These are phyloP conservation scores for Candida andamanensis DNA, from an alignment of 805 yeast species.

Conservation along the genomic window DNA sequence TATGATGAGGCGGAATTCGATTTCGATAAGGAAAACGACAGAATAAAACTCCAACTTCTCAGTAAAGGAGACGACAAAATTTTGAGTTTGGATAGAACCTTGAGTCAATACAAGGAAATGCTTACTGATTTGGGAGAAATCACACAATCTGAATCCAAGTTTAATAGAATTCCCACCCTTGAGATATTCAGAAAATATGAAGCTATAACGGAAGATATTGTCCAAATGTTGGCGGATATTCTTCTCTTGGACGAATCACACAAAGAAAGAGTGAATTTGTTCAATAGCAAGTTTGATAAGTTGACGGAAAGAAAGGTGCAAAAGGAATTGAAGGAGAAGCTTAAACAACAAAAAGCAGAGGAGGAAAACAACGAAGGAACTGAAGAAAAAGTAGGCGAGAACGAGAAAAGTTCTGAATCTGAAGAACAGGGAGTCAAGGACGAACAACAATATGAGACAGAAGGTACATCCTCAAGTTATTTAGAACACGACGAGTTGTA, in stretches of 20 bases:
- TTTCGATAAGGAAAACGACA: constrained; percentile 47
- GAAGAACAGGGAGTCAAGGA: neutral
- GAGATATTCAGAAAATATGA: constrained; percentile 24
- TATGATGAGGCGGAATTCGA: constrained; percentile 45
- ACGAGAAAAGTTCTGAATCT: constrained; percentile 1
- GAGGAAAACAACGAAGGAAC: constrained; percentile 12
- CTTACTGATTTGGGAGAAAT: constrained; percentile 24
- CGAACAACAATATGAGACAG: too few species aligned
- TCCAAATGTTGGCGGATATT: constrained; percentile 26
- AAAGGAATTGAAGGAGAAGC: constrained; percentile 28
- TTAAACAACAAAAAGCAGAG: constrained; percentile 22
- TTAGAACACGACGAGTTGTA: constrained; percentile 19
- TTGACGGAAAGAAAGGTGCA: constrained; percentile 27
- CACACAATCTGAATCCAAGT: constrained; percentile 13
- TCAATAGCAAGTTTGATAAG: constrained; percentile 23
- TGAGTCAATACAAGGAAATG: constrained; percentile 21
- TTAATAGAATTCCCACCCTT: constrained; percentile 17
- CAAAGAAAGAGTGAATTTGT: constrained; percentile 20
- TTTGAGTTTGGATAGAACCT: constrained; percentile 21
- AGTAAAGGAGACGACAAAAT: constrained; percentile 19
- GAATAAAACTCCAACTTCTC: constrained; percentile 29
- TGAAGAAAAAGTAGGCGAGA: constrained; percentile 7
- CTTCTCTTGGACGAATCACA: constrained; percentile 25
- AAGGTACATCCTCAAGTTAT: too few species aligned
- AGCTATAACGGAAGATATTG: constrained; percentile 20